Base-by-base conservation (phyloP, 129 eudicot species). In the Saposhnikovia divaricata region DNA sequence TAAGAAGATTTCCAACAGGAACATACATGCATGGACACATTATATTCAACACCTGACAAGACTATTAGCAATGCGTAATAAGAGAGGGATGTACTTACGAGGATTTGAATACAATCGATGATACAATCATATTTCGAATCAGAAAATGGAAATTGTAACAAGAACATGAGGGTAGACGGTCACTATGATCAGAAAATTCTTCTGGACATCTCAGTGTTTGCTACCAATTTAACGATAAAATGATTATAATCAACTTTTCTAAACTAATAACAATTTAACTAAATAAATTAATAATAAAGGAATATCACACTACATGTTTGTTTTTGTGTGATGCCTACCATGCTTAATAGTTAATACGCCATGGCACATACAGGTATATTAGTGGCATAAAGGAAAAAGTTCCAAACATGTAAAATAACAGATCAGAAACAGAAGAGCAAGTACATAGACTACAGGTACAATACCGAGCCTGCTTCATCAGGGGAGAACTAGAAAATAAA, bases 311-410 rank as follows among this genome's bases (percentile, higher is more conserved):
- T 76, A 92, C 97, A 95, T 95, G 85, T 95, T 95, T 55, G 98
- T 95, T 87, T 92, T 92, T 31, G 98, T 97, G 74, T 95, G 98
- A 88, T 95, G 97, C 76, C 86, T 87, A 75, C 92, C 98, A 84
- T 95, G 96, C 88, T 95, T 95, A 77, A 31, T 31, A 31, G 34
- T 31, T 31, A 31, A 95, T 90, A 75, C 97, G 93, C 97, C 97
- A 92, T 48, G 97, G 97, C 85, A 92, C 97, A 81, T 95, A 92
- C 37, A 96, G 97, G 85, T 92, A 95, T 80, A 92, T 86, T 82
- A 92, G 83, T n/a, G 98, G 97, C 87, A 95, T 53, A 50, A 92
- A 95, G 83, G 96, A 93, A 79, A 92, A 83, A 50, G 96, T 92
- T 76, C 97, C 90, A 85, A 91, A 40, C 37, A 40, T 40, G 43